Percentiles rank a stretch among this genome's conserved stretches.
Conservation (phyloP, 768 basidiomycete species). For the Lentinula edodes region DNA sequence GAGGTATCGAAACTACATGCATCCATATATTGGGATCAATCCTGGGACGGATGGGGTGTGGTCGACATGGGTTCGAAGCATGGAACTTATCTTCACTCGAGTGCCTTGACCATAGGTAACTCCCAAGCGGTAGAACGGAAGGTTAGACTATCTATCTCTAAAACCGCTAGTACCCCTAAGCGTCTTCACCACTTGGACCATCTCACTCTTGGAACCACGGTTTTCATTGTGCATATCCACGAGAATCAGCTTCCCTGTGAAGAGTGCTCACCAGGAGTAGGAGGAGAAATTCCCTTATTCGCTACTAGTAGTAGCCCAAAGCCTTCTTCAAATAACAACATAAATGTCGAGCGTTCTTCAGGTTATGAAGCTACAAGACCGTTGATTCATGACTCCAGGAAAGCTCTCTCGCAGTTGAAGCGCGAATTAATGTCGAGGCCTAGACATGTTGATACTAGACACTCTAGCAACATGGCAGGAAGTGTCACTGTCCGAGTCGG, state of each 20-base stretch:
- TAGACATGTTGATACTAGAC: constrained; percentile 36
- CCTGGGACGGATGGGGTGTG: constrained; percentile 57
- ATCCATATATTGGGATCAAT: constrained; percentile 64
- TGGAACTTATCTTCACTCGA: constrained; percentile 59
- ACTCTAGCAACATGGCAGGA: constrained; percentile 19
- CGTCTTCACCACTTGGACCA: constrained; percentile 57
- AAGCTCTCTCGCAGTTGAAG: constrained; percentile 61
- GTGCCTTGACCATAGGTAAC: constrained; percentile 15
- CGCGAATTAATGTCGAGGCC: constrained; percentile 47
- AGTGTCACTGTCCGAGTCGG: constrained; percentile 1
- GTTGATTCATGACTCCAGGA: constrained; percentile 14
- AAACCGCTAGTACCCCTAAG: constrained; percentile 65
- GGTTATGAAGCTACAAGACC: background rate
- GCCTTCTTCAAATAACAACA: constrained; percentile 14
- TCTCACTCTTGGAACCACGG: constrained; percentile 65
- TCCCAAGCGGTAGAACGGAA: constrained; percentile 22
- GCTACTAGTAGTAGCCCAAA: constrained; percentile 19
- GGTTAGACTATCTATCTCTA: constrained; percentile 55
- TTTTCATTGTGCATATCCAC: constrained; percentile 69
- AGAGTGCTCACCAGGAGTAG: constrained; percentile 47
- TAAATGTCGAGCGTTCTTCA: background rate
- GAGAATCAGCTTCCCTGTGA: constrained; percentile 53
- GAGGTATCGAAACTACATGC: constrained; percentile 79
- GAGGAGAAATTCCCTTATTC: constrained; percentile 60
- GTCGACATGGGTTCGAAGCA: constrained; percentile 87